Evolutionary conservation across 139 green algal species (phyloP).

Genomic region (Closterium sp.): DNA sequence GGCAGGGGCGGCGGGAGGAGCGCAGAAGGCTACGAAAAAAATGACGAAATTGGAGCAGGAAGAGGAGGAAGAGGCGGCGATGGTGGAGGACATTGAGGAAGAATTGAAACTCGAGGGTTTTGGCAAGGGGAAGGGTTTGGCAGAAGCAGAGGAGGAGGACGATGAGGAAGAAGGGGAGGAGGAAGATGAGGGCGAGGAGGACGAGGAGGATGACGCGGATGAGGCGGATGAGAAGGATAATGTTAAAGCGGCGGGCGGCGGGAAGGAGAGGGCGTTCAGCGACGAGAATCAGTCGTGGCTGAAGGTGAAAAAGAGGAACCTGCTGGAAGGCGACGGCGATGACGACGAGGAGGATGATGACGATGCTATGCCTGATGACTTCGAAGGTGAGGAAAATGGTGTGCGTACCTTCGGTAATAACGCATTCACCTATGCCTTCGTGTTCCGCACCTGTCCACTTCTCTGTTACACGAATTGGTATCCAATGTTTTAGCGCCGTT

Average conservation of each 20-base stretch:
- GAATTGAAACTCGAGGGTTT: constrained; percentile 2
- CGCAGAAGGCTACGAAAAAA: background rate
- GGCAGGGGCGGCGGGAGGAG: background rate
- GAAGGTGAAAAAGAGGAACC: constrained; percentile 25
- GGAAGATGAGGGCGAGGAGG: constrained; percentile 30
- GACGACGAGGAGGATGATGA: constrained; percentile 6
- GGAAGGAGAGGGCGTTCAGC: constrained; percentile 17
- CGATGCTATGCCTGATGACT: background rate
- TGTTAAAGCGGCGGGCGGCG: background rate
- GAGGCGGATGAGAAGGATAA: constrained; percentile 25
- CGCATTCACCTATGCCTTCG: no score
- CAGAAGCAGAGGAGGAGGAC: constrained; percentile 13
- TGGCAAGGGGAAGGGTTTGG: background rate
- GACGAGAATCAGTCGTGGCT: constrained; percentile 48
- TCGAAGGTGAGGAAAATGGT: background rate
- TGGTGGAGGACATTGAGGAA: constrained; percentile 11
- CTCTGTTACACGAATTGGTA: background rate
- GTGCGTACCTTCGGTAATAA: no score
- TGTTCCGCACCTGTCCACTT: background rate
- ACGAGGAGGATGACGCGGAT: constrained; percentile 35
- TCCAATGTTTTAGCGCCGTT: background rate
- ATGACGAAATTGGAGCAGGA: constrained; percentile 9
- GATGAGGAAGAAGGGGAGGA: constrained; percentile 18
- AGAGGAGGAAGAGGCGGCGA: constrained; percentile 8
- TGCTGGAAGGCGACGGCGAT: background rate